These are phyloP conservation scores for Aspergillus neotritici DNA, from an alignment of 2,329 filamentous ascomycete species.

Conservation along the genomic window DNA sequence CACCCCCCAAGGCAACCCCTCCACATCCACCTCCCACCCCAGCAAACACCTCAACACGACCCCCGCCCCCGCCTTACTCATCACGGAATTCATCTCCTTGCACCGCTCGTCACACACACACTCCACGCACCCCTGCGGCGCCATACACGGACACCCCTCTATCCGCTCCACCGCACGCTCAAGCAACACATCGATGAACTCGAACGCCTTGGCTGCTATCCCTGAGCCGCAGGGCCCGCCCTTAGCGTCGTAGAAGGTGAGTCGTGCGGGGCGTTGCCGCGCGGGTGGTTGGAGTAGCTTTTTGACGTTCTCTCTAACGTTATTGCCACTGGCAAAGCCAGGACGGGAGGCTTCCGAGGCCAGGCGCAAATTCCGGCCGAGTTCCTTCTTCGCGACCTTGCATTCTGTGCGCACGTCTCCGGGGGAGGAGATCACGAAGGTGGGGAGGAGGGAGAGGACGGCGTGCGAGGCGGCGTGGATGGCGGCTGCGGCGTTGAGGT, in stretches of 20 bases:
- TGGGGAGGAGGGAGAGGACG: slow-evolving; percentile 77
- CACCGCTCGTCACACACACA: slow-evolving; percentile 84
- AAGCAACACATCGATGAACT: slow-evolving; percentile 77
- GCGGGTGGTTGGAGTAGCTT: slow-evolving; percentile 28
- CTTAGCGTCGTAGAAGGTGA: slow-evolving; percentile 95
- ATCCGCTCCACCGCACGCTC: slow-evolving; percentile 70
- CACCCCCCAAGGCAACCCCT: slow-evolving; percentile 77
- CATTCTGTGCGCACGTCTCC: slow-evolving; percentile 94
- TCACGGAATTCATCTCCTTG: slow-evolving; percentile 80
- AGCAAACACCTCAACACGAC: slow-evolving; percentile 75
- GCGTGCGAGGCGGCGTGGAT: slow-evolving; percentile 96
- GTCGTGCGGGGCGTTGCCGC: slow-evolving; percentile 75
- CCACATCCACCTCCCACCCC: slow-evolving; percentile 71
- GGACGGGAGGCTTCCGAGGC: slow-evolving; percentile 11
- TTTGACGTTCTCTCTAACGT: slow-evolving; percentile 9
- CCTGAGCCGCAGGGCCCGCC: slow-evolving; percentile 78
- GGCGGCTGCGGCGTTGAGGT: slow-evolving; percentile 75
- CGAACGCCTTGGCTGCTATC: slow-evolving; percentile 88
- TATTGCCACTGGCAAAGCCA: not conserved
- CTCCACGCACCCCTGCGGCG: slow-evolving; percentile 70
- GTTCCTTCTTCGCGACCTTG: slow-evolving; percentile 83
- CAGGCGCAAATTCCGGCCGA: slow-evolving; percentile 53
- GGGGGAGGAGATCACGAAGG: slow-evolving; percentile 82
- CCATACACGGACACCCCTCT: slow-evolving; percentile 65
- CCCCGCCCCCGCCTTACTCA: slow-evolving; percentile 82